Conservation (phyloP, 495 filamentous ascomycete species). For the Staphylotrichum longicolle region DNA sequence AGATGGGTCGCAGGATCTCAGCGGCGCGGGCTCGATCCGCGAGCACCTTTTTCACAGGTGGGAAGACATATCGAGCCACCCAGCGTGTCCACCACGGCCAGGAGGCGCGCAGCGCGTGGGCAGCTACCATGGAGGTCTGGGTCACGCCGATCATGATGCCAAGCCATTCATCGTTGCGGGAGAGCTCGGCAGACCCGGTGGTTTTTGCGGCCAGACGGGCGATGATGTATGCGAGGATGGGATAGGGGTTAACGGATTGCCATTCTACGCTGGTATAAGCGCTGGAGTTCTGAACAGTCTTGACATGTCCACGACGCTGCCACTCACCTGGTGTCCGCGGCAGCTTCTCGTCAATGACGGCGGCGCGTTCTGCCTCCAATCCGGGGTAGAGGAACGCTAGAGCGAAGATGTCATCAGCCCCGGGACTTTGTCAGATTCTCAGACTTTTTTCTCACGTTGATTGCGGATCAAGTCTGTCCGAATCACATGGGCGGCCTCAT, state of each 20-base stretch:
- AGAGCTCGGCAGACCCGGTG: constrained; percentile 12
- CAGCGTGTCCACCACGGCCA: constrained; percentile 17
- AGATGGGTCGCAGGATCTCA: constrained; percentile 12
- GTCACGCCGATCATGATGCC: constrained; percentile 7
- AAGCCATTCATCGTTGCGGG: constrained; percentile 18
- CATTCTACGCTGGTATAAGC: too few species aligned
- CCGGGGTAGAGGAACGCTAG: too few species aligned
- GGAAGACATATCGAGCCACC: constrained; percentile 12
- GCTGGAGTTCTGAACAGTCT: too few species aligned
- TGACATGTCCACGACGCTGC: too few species aligned
- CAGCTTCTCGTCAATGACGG: too few species aligned
- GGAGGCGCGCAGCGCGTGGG: constrained; percentile 15
- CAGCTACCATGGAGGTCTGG: not conserved
- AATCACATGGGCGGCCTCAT: constrained; percentile 13
- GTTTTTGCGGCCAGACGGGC: not conserved
- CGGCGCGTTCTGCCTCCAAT: too few species aligned
- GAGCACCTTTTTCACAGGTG: constrained; percentile 11
- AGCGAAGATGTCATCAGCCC: too few species aligned
- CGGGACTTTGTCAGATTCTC: too few species aligned
- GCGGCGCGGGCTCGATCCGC: constrained; percentile 4
- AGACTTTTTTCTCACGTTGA: too few species aligned
- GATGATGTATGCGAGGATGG: too few species aligned
- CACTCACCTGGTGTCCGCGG: too few species aligned
- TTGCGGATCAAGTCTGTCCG: constrained; percentile 8
- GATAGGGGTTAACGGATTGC: too few species aligned